Percentiles rank a stretch among this genome's conserved stretches.
Evolutionary conservation across 129 eudicot species (phyloP).

Genomic region (Solidago caesia): DNA sequence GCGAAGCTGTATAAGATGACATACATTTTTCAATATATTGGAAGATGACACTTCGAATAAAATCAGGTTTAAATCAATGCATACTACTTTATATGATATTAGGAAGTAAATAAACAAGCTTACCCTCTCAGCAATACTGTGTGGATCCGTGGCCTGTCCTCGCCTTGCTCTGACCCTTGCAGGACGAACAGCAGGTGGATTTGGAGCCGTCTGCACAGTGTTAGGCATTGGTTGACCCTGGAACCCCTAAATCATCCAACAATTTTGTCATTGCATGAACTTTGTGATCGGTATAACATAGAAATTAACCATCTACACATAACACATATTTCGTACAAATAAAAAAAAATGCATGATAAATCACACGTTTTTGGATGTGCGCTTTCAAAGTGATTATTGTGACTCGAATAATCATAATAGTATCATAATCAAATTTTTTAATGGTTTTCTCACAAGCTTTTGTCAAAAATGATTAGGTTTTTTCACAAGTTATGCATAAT

Average conservation of each 20-base stretch:
- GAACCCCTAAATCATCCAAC: constrained; percentile 49
- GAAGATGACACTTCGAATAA: constrained; percentile 6
- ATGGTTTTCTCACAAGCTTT: background rate
- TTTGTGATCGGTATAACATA: background rate
- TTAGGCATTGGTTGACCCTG: constrained; percentile 74
- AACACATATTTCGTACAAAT: background rate
- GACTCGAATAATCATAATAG: background rate
- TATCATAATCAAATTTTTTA: background rate
- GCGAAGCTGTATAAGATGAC: constrained; percentile 61
- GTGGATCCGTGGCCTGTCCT: constrained; percentile 99
- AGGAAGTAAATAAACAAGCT: background rate
- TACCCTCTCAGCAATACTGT: constrained; percentile 99
- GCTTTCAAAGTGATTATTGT: constrained; percentile 8
- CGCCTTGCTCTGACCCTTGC: constrained; percentile 86
- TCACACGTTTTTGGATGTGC: background rate
- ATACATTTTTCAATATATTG: constrained; percentile 3
- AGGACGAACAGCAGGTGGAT: constrained; percentile 84
- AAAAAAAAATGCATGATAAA: background rate
- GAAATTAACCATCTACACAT: background rate
- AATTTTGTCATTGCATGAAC: constrained; percentile 16
- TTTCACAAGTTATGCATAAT: too few species aligned
- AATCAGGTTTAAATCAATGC: background rate
- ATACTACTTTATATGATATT: background rate
- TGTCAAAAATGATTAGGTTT: background rate
- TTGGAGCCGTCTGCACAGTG: constrained; percentile 57